phyloP scores from a whole-genome alignment of 106 monocot genomes.

The Platanthera zijinensis region DNA sequence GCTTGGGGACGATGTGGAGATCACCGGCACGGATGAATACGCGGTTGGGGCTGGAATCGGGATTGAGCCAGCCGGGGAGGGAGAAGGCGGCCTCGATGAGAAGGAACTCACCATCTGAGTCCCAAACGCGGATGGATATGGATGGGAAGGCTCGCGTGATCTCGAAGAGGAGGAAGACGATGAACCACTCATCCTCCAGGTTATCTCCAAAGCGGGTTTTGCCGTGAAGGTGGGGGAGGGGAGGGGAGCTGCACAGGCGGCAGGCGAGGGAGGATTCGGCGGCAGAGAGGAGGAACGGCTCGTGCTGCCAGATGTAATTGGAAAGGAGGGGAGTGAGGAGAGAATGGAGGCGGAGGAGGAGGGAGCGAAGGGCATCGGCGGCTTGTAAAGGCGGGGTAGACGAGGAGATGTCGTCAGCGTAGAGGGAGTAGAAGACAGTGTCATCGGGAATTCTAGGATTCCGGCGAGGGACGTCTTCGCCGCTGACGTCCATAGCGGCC shows the following conservation, averaged over 20 bases:
- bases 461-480: constrained; percentile 11
- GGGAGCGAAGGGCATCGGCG: constrained; percentile 11
- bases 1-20: constrained; percentile 56
- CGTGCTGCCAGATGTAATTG: constrained; percentile 75
- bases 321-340: constrained; percentile 17
- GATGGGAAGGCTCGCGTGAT: constrained; percentile 38
- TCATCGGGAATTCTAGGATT: constrained; percentile 24
- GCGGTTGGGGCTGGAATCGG: constrained; percentile 52
- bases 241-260: constrained; percentile 24
- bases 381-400: constrained; percentile 9
- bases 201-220: constrained; percentile 69
- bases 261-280: constrained; percentile 16
- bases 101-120: constrained; percentile 92
- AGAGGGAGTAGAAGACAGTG: constrained; percentile 45
- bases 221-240: constrained; percentile 71
- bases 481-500: constrained; percentile 1
- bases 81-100: constrained; percentile 84
- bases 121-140: constrained; percentile 52
- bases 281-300: constrained; percentile 47
- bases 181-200: constrained; percentile 92
- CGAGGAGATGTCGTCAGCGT: constrained; percentile 18
- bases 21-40: constrained; percentile 65
- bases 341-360: constrained; percentile 32
- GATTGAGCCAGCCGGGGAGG: constrained; percentile 73
- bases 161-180: constrained; percentile 59